phyloP scores from a whole-genome alignment of 139 green algal genomes.

The Eudorina sp. region DNA sequence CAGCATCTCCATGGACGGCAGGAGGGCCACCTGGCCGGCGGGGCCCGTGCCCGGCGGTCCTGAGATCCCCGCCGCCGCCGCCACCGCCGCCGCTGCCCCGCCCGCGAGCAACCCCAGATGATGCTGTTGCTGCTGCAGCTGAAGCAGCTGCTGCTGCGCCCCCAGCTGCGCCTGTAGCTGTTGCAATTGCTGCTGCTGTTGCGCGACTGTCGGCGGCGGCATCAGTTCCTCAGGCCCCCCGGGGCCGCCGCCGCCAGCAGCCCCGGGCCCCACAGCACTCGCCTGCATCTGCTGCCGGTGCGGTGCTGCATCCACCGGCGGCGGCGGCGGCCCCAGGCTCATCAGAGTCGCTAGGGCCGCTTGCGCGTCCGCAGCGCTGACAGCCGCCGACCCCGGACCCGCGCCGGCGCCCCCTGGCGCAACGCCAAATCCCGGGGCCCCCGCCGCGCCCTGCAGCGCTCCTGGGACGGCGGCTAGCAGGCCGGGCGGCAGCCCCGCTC shows the following conservation, averaged over 20 bases:
- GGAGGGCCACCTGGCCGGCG: background rate
- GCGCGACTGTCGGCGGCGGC: too few species aligned
- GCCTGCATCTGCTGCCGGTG: background rate
- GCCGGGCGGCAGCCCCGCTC: background rate
- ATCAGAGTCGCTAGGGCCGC: background rate
- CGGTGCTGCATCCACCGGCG: background rate
- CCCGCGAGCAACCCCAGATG: background rate
- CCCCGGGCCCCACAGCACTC: too few species aligned
- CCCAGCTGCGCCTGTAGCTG: background rate
- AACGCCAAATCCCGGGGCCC: background rate
- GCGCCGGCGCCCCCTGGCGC: background rate
- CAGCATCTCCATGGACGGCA: background rate
- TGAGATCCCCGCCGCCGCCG: too few species aligned
- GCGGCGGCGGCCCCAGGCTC: background rate
- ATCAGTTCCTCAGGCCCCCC: too few species aligned
- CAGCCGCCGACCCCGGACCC: too few species aligned
- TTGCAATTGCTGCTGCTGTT: background rate
- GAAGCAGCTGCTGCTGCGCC: background rate
- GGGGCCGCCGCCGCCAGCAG: background rate
- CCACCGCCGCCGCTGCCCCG: background rate
- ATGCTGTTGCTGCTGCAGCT: background rate
- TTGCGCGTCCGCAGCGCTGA: constrained; percentile 4
- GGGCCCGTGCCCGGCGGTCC: too few species aligned
- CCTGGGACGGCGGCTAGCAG: background rate
- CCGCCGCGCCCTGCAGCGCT: background rate